Evolutionary conservation across 2,329 filamentous ascomycete species (phyloP).

Genomic region (Exophiala bonariae): DNA sequence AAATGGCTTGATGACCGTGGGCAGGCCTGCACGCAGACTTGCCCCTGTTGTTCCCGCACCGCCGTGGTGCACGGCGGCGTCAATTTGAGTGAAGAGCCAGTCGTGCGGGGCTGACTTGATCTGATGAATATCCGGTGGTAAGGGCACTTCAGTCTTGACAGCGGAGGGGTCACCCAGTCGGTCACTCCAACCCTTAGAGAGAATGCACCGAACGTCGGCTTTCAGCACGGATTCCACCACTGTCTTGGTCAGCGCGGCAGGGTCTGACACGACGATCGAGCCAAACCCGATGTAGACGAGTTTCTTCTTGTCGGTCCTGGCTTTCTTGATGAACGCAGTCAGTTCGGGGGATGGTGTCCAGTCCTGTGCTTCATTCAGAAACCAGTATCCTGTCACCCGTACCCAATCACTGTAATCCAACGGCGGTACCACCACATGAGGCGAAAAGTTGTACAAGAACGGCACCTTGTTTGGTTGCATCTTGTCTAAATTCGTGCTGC

Average conservation of each 20-base stretch:
- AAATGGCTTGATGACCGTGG: conserved; percentile 93
- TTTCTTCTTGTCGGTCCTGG: conserved; percentile 79
- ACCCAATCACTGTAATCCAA: conserved; percentile 98
- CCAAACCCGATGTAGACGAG: conserved; percentile 97
- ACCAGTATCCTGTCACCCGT: conserved; percentile 96
- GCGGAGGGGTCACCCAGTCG: conserved; percentile 63
- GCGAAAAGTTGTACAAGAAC: conserved; percentile 96
- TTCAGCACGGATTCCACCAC: conserved; percentile 88
- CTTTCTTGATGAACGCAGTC: conserved; percentile 77
- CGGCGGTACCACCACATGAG: conserved; percentile 88
- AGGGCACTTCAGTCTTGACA: conserved; percentile 63
- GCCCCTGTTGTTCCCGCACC: conserved; percentile 94
- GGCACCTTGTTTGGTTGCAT: conserved; percentile 97
- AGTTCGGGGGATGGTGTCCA: conserved; percentile 78
- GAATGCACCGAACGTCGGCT: conserved; percentile 88
- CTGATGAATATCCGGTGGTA: conserved; percentile 78
- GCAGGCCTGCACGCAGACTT: conserved; percentile 83
- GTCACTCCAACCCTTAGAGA: conserved; percentile 97
- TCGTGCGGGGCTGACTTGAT: conserved; percentile 93
- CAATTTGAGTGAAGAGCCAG: conserved; percentile 92
- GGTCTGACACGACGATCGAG: conserved; percentile 90
- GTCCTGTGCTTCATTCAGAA: conserved; percentile 69
- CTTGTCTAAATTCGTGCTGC: conserved; percentile 80
- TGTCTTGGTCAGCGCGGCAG: conserved; percentile 83
- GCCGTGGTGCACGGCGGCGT: conserved; percentile 91